Conservation (phyloP, 495 filamentous ascomycete genomes). For the Talaromyces adpressus region DNA sequence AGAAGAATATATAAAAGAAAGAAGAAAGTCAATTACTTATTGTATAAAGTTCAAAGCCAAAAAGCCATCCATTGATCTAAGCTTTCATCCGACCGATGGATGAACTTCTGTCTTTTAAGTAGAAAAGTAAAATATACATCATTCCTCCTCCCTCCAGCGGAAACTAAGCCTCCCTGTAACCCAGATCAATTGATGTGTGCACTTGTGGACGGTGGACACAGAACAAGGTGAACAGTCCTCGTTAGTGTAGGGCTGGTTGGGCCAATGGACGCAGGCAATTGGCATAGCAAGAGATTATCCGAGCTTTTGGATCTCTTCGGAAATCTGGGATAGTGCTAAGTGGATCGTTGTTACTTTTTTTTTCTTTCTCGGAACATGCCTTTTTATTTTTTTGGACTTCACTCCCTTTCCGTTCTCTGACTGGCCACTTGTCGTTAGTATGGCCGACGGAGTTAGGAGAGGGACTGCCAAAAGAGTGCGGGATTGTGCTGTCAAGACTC, state of each 20-base stretch:
- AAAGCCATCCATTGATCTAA: constrained; percentile 5
- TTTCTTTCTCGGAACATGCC: neutral
- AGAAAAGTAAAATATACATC: neutral
- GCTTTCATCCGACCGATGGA: neutral
- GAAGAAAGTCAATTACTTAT: neutral
- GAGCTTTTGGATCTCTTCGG: neutral
- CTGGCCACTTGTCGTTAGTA: neutral
- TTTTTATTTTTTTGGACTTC: neutral
- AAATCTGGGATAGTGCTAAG: constrained; percentile 1
- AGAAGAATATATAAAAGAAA: neutral
- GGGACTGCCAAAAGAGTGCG: neutral
- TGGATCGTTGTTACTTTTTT: neutral
- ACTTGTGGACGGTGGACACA: neutral
- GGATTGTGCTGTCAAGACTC: neutral
- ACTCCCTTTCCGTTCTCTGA: neutral
- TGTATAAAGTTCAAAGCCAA: constrained; percentile 15
- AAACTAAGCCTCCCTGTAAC: neutral
- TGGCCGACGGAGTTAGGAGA: neutral
- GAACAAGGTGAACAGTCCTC: neutral
- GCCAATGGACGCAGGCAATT: neutral
- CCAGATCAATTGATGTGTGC: neutral
- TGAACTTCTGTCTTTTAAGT: neutral
- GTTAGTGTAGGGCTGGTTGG: neutral
- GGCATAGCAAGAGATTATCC: neutral
- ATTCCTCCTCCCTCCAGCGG: neutral